phyloP scores from a whole-genome alignment of 345 rosid genomes.

The Erucastrum elatum region DNA sequence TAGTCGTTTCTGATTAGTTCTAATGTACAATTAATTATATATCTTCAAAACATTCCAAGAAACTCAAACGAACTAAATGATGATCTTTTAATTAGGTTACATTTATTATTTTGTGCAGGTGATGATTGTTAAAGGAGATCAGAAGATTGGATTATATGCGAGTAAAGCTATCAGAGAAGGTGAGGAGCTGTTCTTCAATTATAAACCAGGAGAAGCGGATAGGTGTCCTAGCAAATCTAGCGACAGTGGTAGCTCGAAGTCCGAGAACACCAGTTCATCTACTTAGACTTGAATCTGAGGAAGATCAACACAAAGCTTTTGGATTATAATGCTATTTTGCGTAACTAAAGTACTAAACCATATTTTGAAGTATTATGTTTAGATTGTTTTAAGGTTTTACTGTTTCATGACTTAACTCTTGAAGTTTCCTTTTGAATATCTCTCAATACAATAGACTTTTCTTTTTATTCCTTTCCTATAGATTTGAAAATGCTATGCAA shows the following conservation, averaged over 20 bases:
- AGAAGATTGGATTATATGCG: background rate
- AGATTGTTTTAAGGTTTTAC: background rate
- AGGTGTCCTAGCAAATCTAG: background rate
- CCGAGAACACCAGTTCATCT: background rate
- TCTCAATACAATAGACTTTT: background rate
- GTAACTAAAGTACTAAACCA: background rate
- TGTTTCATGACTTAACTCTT: background rate
- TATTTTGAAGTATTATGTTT: background rate
- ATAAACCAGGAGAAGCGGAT: background rate
- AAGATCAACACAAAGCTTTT: background rate
- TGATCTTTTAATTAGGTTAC: background rate
- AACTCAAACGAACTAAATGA: background rate
- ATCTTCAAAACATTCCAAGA: background rate
- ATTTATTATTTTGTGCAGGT: background rate
- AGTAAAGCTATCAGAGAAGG: background rate
- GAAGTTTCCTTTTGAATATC: background rate
- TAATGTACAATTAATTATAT: background rate
- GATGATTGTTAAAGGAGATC: background rate
- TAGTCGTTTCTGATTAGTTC: background rate
- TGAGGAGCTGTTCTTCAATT: background rate
- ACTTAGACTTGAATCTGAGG: background rate
- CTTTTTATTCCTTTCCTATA: too few species aligned
- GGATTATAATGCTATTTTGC: background rate
- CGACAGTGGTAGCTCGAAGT: background rate
- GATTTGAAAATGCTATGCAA: too few species aligned